A percentile compares a stretch with the other conserved stretches of the same genome.
phyloP scores from a whole-genome alignment of 768 basidiomycete genomes.

The Phanerochaete carnosa region DNA sequence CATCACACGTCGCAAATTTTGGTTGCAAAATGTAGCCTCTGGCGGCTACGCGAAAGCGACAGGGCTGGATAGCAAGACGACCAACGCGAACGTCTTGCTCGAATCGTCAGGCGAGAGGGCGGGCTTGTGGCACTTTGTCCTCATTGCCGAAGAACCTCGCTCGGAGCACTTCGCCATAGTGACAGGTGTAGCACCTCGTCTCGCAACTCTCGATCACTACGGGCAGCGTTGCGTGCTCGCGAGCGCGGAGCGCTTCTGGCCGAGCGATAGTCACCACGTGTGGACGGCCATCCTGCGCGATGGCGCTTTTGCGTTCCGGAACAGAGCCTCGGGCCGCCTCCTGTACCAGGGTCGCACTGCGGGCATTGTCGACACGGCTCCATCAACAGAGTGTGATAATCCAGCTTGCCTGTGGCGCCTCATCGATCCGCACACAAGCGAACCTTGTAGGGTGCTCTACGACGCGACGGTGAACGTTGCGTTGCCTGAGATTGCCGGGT shows the following conservation, averaged over 20 bases:
- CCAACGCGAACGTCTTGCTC: neutral
- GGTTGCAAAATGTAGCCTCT: neutral
- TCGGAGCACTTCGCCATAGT: neutral
- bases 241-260: neutral
- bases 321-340: neutral
- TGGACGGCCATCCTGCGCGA: neutral
- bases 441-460: neutral
- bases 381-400: no score
- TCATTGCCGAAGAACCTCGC: neutral
- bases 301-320: neutral
- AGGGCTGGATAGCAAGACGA: neutral
- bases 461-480: neutral
- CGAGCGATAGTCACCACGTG: neutral
- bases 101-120: neutral
- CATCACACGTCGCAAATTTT: neutral
- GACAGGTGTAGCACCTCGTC: neutral
- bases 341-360: neutral
- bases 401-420: constrained; percentile 1
- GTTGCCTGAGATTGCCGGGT: neutral
- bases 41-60: neutral
- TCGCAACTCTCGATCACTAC: neutral
- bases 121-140: neutral
- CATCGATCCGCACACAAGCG: neutral
- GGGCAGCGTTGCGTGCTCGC: neutral
- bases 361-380: neutral